Evolutionary conservation across 177 flowering plant species (phyloP), one percentile per base, ranked within the genome.

Genomic region (Vitis hybrid): DNA sequence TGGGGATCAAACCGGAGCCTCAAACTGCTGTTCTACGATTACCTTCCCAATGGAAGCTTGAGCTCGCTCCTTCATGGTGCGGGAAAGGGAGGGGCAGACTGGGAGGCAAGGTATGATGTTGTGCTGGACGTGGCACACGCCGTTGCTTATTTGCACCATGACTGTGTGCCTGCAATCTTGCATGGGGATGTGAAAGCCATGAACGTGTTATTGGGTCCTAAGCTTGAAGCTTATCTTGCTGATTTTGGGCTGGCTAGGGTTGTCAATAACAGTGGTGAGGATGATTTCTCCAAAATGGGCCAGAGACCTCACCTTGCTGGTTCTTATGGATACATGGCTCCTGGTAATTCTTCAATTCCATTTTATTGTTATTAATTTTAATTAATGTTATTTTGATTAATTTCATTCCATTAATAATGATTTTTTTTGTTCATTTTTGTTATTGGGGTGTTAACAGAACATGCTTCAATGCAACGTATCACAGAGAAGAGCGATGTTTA

Each of bases 281-380:
- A 68, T 60, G 85, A 75, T 50, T 18, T 30, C 26, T 62, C 78
- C 7, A 84, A 81, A 67, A 64, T 66, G 65, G 74, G 54, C 62
- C 81, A 72, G 26, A 85, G 85, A 66, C 90, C 89, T 70, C 84
- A 80, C 2, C 79, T 93, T 52, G 97, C 94, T 15, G 98, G 97
- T 17, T 93, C 98, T 55, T 90, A 91, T 67, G 98, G 98, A 14
- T 91, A 93, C 77, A 90, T 90, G 90, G 98, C 97, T 79, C 98
- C 98, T 32, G 97, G 95, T 89, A 87, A 57, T 11, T 63, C 15
- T 51, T 66, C 32, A 17, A 14, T 50, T 39, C 8, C 9, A 39
- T 39, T 39, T 39, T 39, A 8, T 39, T 39, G 48, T 6, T 6
- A 6, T 52, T 23, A 9, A 17, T 26, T 45, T 30, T 26, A 18